A percentile compares a stretch with the other conserved stretches of the same genome.
phyloP scores from a whole-genome alignment of 768 basidiomycete species.

The Lentinula aciculospora region DNA sequence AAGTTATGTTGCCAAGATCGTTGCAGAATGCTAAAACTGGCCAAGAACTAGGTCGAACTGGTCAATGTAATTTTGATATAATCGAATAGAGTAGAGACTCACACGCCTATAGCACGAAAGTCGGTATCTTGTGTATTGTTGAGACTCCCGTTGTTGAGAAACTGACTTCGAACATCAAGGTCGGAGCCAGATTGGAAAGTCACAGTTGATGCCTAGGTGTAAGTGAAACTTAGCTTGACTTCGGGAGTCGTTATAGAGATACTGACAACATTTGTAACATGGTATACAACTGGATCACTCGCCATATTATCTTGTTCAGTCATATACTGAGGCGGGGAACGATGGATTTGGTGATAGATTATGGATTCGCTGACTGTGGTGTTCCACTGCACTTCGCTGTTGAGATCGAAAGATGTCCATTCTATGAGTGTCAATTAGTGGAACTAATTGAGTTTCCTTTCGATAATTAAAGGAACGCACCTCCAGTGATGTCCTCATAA shows the following conservation, averaged over 20 bases:
- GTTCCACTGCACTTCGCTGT: constrained; percentile 8
- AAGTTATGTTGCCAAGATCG: constrained; percentile 8
- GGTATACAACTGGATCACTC: constrained; percentile 11
- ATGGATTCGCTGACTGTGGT: constrained; percentile 7
- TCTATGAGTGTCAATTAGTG: background rate
- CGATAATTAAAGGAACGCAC: constrained; percentile 11
- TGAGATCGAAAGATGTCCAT: constrained; percentile 6
- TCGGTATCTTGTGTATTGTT: constrained; percentile 2
- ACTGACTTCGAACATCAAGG: constrained; percentile 6
- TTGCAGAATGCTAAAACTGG: constrained; percentile 10
- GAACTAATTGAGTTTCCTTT: too few species aligned
- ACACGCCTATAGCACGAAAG: constrained; percentile 10
- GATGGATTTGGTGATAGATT: constrained; percentile 8
- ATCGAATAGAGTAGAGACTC: background rate
- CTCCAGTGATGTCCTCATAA: constrained; percentile 22
- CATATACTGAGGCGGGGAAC: constrained; percentile 5
- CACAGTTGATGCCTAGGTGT: background rate
- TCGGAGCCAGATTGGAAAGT: constrained; percentile 9
- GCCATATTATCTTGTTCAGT: constrained; percentile 9
- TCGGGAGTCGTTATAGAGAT: background rate
- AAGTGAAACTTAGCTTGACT: too few species aligned
- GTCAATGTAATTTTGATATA: background rate
- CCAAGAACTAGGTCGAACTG: constrained; percentile 4
- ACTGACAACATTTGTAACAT: constrained; percentile 1
- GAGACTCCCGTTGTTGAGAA: constrained; percentile 3